Evolutionary conservation across 352 stramenopile genomes (phyloP).

Genomic region (Globisporangium recalcitrans): DNA sequence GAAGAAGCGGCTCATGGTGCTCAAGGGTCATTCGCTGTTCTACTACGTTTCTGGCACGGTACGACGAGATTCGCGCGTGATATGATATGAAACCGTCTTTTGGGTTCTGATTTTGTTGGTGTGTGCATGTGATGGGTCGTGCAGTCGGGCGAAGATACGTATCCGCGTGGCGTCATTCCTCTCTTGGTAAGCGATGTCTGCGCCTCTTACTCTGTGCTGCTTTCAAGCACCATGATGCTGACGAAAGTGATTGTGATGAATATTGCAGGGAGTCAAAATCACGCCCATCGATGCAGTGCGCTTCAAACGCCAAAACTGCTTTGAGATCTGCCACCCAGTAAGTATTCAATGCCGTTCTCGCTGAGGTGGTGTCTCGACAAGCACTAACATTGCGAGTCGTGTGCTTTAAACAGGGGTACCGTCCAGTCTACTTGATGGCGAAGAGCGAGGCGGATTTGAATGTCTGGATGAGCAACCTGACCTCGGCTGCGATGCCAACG

Average conservation of each 20-base stretch:
- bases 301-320: conserved; percentile 86
- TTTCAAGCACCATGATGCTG: neutral
- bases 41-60: conserved; percentile 87
- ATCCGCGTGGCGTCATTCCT: conserved; percentile 75
- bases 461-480: conserved; percentile 84
- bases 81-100: conserved; percentile 7
- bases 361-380: neutral
- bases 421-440: conserved; percentile 82
- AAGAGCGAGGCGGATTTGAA: conserved; percentile 80
- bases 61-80: conserved; percentile 11
- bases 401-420: conserved; percentile 45
- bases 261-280: conserved; percentile 53
- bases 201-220: neutral
- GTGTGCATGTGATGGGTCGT: conserved; percentile 8
- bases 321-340: conserved; percentile 82
- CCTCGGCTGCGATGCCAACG: conserved; percentile 71
- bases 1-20: conserved; percentile 87
- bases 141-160: conserved; percentile 81
- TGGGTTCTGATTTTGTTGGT: conserved; percentile 13
- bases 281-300: conserved; percentile 68
- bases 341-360: conserved; percentile 6
- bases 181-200: conserved; percentile 27
- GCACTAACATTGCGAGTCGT: conserved; percentile 1
- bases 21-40: conserved; percentile 83
- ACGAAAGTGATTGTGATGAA: conserved; percentile 3